Base-by-base conservation (phyloP, 1,284 basidiomycete genomes). In the Trametes versicolor region DNA sequence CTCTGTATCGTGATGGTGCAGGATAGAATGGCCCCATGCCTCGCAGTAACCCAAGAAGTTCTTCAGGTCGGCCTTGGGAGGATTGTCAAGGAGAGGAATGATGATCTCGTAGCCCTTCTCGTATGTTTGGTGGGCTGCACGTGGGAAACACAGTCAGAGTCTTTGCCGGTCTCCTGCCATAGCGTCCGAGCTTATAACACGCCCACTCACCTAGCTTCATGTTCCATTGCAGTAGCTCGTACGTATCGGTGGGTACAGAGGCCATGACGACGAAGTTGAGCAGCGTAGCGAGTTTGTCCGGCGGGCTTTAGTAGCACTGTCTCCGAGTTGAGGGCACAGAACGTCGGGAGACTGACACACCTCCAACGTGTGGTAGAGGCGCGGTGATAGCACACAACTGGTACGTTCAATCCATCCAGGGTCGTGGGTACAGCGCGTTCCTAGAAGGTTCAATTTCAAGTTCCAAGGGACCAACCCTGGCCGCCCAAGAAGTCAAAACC, bases 11-110 rank as follows among this genome's bases (percentile, higher is more conserved):
- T 80, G 78, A 59, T 80, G 79, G 19, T 71, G 58, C 9, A 70
- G 73, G 25, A 81, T 72, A 17, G 73, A 65, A 25, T 66, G 50
- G 0, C 72, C 76, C 79, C 80, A 81, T 10, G 78, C 76, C 56
- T 77, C 71, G 62, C 79, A 79, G 57, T 81, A 81, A 1, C 80
- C 79, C 12, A 82, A 66, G 60, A 81, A 82, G 67, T 81, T 82
- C 36, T 65, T 61, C 17, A 81, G 71, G 62, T 80, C 81, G 47
- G 78, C 62, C 19, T 55, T 60, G 0, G 79, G 80, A 1, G 78
- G 79, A 6, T 76, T 64, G 29, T 75, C 77, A n/a, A 81, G 78
- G 57, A 72, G 73, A 6, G 70, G 63, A 12, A 78, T 25, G 45
- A 80, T 79, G 32, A 53, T 76, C 45, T 77, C 72, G 63, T 76